Evolutionary conservation across 257 asterid species (phyloP).

Genomic region (Leonotis leonurus): DNA sequence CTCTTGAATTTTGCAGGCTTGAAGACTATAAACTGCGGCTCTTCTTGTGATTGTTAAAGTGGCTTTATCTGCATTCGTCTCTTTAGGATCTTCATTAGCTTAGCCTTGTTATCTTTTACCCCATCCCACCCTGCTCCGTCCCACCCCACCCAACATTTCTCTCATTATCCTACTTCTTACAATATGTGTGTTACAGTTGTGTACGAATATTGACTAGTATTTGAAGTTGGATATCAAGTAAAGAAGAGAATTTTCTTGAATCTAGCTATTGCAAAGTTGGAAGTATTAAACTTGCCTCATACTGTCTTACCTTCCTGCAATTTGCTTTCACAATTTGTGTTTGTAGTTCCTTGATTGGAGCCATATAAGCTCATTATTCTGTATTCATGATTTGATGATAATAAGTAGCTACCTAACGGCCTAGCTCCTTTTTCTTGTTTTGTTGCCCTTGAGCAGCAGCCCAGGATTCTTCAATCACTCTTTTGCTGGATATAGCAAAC

Average conservation of each 20-base stretch:
- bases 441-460: slow-evolving; percentile 1
- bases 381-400: background rate
- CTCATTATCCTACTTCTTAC: slow-evolving; percentile 12
- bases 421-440: too few species aligned
- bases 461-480: background rate
- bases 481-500: slow-evolving; percentile 16
- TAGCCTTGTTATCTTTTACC: slow-evolving; percentile 3
- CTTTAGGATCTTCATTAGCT: slow-evolving; percentile 1
- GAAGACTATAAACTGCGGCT: background rate
- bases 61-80: slow-evolving; percentile 1
- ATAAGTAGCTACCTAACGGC: slow-evolving; percentile 12
- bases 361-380: background rate
- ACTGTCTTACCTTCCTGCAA: background rate
- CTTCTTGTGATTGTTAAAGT: background rate
- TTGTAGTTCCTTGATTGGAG: background rate
- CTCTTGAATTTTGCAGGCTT: slow-evolving; percentile 22
- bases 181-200: slow-evolving; percentile 10
- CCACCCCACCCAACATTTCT: background rate
- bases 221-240: slow-evolving; percentile 19
- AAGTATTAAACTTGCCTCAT: background rate
- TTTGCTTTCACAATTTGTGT: background rate
- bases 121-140: too few species aligned
- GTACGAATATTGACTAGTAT: slow-evolving; percentile 17
- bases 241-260: slow-evolving; percentile 8
- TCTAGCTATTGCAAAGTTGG: slow-evolving; percentile 2